Evolutionary conservation across 2,329 filamentous ascomycete genomes (phyloP).

Genomic region (Zymoseptoria pseudotritici): DNA sequence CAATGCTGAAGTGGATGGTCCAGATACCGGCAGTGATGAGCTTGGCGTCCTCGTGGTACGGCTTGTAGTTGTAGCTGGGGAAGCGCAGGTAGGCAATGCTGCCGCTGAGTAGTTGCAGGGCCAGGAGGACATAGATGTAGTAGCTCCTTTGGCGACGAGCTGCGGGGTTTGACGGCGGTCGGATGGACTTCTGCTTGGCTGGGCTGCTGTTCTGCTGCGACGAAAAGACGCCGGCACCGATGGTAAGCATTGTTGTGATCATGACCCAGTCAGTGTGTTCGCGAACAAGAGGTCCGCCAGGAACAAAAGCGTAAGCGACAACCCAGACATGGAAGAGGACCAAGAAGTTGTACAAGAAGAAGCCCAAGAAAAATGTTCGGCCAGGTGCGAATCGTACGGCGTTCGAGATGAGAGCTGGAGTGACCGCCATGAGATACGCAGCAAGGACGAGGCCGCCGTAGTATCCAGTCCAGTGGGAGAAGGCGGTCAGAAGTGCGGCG

Average conservation of each 20-base stretch:
- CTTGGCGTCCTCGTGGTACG: constrained; percentile 82
- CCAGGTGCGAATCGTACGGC: constrained; percentile 71
- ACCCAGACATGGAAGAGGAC: constrained; percentile 98
- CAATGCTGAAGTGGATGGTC: constrained; percentile 96
- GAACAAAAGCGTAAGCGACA: constrained; percentile 95
- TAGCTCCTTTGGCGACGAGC: constrained; percentile 54
- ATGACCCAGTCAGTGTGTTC: constrained; percentile 97
- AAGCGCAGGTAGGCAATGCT: constrained; percentile 82
- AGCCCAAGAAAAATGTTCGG: constrained; percentile 77
- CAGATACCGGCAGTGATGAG: constrained; percentile 91
- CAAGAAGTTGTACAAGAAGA: constrained; percentile 86
- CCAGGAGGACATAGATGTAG: constrained; percentile 63
- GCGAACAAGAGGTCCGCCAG: constrained; percentile 82
- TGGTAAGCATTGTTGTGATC: constrained; percentile 72
- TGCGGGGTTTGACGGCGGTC: constrained; percentile 36
- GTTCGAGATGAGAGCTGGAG: constrained; percentile 66
- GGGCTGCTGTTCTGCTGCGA: constrained; percentile 41
- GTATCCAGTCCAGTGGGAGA: constrained; percentile 80
- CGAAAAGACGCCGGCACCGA: constrained; percentile 79
- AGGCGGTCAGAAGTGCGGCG: constrained; percentile 68
- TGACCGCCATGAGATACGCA: constrained; percentile 72
- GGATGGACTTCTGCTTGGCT: constrained; percentile 32
- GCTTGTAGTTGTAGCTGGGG: constrained; percentile 82
- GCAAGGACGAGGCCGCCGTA: constrained; percentile 71
- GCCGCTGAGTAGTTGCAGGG: constrained; percentile 72